These are phyloP conservation scores for Pachyrhizus erosus DNA, from an alignment of 306 rosid species.

Conservation along the genomic window DNA sequence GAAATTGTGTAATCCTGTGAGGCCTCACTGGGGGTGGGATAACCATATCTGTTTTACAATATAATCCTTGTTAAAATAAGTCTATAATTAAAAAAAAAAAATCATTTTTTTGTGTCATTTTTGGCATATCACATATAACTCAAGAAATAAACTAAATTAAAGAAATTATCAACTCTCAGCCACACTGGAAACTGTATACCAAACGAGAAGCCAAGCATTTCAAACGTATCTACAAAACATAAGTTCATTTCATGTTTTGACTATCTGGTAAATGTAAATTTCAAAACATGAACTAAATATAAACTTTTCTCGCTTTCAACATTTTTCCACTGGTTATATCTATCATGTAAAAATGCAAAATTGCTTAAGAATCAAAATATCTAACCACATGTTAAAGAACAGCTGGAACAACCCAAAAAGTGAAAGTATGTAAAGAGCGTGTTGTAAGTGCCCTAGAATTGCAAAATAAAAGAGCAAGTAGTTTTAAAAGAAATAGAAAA, in stretches of 20 bases:
- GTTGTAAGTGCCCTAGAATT: too few species aligned
- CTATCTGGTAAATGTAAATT: neutral
- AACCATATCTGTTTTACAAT: conserved; percentile 65
- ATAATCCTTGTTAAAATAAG: conserved; percentile 14
- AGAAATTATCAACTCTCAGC: neutral
- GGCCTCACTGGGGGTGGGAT: conserved; percentile 76
- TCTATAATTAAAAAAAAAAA: neutral
- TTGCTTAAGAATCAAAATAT: neutral
- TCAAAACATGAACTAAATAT: neutral
- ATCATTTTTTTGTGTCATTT: neutral
- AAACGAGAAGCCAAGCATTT: neutral
- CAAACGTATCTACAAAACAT: neutral
- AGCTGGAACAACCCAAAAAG: neutral
- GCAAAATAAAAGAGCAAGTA: too few species aligned
- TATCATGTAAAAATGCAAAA: too few species aligned
- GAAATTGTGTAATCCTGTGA: conserved; percentile 61
- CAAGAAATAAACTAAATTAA: neutral
- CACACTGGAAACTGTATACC: neutral
- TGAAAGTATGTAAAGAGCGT: neutral
- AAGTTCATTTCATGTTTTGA: neutral
- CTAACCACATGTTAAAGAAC: neutral
- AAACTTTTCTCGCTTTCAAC: neutral
- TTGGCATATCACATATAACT: neutral
- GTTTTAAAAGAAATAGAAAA: too few species aligned
- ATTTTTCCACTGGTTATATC: neutral